phyloP scores from a whole-genome alignment of 208 protist species.

The Leishmania mexicana region DNA sequence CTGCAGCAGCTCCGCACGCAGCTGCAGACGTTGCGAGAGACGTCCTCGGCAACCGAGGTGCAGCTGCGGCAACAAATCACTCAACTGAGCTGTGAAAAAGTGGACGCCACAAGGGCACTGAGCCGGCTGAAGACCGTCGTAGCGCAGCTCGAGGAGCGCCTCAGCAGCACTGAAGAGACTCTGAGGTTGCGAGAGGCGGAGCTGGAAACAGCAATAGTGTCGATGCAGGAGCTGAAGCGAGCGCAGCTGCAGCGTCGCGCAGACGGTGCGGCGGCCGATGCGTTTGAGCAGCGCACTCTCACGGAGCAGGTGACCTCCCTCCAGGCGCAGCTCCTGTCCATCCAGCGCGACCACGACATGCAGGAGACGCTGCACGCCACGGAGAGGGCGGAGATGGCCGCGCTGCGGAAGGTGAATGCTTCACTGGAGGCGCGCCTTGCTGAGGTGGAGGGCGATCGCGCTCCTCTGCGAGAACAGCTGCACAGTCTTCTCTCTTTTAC shows the following conservation, averaged over 20 bases:
- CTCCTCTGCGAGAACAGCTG: slow-evolving; percentile 77
- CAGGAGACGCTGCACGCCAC: slow-evolving; percentile 27
- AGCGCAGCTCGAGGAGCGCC: slow-evolving; percentile 14
- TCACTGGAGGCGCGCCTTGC: slow-evolving; percentile 67
- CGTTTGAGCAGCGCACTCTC: slow-evolving; percentile 11
- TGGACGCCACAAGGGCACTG: slow-evolving; percentile 8
- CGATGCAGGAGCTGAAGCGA: slow-evolving; percentile 8
- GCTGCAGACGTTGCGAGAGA: slow-evolving; percentile 18
- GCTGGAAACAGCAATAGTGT: neutral
- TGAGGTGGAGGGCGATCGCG: slow-evolving; percentile 69
- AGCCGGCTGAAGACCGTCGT: slow-evolving; percentile 10
- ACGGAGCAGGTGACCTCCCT: slow-evolving; percentile 22
- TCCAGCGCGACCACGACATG: slow-evolving; percentile 21
- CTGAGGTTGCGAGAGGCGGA: slow-evolving; percentile 19
- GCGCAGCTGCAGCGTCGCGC: slow-evolving; percentile 17
- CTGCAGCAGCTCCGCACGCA: slow-evolving; percentile 26
- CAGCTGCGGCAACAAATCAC: slow-evolving; percentile 14
- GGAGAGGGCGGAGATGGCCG: slow-evolving; percentile 51
- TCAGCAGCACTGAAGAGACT: slow-evolving; percentile 10
- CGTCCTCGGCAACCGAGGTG: slow-evolving; percentile 10
- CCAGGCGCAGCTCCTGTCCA: slow-evolving; percentile 18
- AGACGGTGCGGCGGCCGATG: slow-evolving; percentile 15
- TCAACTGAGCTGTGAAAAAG: slow-evolving; percentile 17
- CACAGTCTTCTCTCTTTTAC: slow-evolving; percentile 49
- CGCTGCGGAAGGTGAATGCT: slow-evolving; percentile 65